These are phyloP conservation scores for Aurantiochytrium sp. DNA, from an alignment of 108 stramenopile genomes.

Conservation along the genomic window DNA sequence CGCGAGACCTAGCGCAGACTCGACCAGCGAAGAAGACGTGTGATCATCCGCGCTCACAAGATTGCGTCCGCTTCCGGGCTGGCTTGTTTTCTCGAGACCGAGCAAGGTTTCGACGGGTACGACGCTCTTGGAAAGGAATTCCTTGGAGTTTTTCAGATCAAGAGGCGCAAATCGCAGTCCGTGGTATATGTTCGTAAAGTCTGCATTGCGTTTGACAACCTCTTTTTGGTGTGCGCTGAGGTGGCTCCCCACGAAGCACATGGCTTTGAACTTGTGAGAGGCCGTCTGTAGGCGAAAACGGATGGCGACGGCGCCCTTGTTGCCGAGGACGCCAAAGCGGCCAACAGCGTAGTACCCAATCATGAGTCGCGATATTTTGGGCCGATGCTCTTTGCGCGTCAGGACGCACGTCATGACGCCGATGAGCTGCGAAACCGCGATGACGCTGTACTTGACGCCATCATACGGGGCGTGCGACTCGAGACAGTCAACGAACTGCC, in stretches of 20 bases:
- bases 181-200: background rate
- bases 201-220: background rate
- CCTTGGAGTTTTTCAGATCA: background rate
- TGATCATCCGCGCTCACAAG: no score
- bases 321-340: background rate
- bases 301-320: background rate
- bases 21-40: no score
- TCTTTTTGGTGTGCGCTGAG: background rate
- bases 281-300: background rate
- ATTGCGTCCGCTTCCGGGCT: background rate
- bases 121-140: background rate
- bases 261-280: background rate
- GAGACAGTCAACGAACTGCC: background rate
- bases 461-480: background rate
- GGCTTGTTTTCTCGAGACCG: background rate
- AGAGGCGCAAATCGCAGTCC: background rate
- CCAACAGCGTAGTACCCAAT: background rate
- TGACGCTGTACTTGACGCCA: background rate
- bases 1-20: no score
- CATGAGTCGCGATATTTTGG: background rate
- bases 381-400: background rate
- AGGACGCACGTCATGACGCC: constrained; percentile 10
- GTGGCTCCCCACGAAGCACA: background rate
- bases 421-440: background rate
- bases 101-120: background rate